Evolutionary conservation across 192 early-diverging fungal genomes (phyloP), one percentile per base, ranked within the genome.

Genomic region (Phlyctochytrium bullatum): DNA sequence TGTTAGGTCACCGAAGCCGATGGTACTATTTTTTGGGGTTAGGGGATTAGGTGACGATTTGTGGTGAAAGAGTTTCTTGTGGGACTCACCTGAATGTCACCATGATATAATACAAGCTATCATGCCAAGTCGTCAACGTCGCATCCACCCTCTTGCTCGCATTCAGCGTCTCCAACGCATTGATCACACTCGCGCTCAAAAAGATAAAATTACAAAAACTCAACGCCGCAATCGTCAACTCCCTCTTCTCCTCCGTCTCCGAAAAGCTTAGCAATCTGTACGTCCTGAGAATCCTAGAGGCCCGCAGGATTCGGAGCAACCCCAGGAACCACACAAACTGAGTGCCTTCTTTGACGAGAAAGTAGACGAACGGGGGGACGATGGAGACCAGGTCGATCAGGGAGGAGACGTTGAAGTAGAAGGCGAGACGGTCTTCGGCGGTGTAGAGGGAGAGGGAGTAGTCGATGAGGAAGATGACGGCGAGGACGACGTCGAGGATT

Each of bases 81-180:
- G 24, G 31, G 4, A 68, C 3, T 34, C 14, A 24, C 10, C 28
- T 74, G 72, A 83, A 80, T 0, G 77, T 80, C 14, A 84, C 82
- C 79, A 84, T 81, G 57, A 84, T 84, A 57, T 84, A 84, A 58
- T 84, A 84, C 52, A 84, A 65, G 53, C 73, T 74, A 61, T 84
- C 82, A 51, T 84, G 82, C 82, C 82, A 84, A 47, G 71, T 75
- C 17, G 32, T 61, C 28, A 84, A 59, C 28, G 65, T 71, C 2
- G 77, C 40, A 3, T 28, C 3, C 34, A 70, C 56, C 23, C 50
- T 24, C 30, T 59, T 68, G 0, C 34, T 34, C 31, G 36, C 23
- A 63, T 83, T 69, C 17, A 83, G 65, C 2, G 73, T 71, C 61
- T 84, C 82, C 0, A 75, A 51, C 2, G 82, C 82, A 68, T 84